Evolutionary conservation across 108 stramenopile species (phyloP), one percentile per base, ranked within the genome.

Genomic region (Cyclotella atomus): DNA sequence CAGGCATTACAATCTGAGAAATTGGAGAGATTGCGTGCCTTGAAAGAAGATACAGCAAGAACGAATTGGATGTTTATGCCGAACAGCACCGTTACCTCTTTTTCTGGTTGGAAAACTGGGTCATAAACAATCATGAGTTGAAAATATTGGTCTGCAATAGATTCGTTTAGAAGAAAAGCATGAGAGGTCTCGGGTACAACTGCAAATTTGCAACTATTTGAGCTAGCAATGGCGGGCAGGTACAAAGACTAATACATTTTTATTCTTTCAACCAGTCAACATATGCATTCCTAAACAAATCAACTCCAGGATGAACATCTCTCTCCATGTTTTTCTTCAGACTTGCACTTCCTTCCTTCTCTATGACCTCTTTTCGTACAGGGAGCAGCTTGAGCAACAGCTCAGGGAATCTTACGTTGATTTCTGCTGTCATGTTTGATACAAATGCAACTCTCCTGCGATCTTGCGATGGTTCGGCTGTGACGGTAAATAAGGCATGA

Each of bases 31-130:
- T 65, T 90, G 44, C 64, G 89, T 43, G 81, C 73, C 5, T 67
- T 90, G 16, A 85, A 71, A 57, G 79, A 88, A 50, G 84, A 79
- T 9, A 75, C 87, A 59, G 73, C 81, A 21, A 80, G 75, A 34
- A 86, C 87, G 52, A 81, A 83, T 56, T 89, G 88, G 88, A 89
- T 72, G 71, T 79, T 66, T 62, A 65, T 44, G 15, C n/a, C 41
- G 28, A 70, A 36, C 25, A 54, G 45, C 16, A 50, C 10, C 38
- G 12, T 9, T n/a, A n/a, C 4, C 4, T 10, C 4, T n/a, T 49
- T 49, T 49, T 12, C 9, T 49, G 47, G 47, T 12, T 12, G 38
- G 12, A 41, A 12, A 12, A 41, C 38, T 41, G 12, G 12, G 12
- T 41, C 12, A 41, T 41, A 41, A n/a, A n/a, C n/a, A n/a, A n/a